Base-by-base conservation (phyloP, 495 filamentous ascomycete genomes). In the Hypoxylon lienhwacheense region DNA sequence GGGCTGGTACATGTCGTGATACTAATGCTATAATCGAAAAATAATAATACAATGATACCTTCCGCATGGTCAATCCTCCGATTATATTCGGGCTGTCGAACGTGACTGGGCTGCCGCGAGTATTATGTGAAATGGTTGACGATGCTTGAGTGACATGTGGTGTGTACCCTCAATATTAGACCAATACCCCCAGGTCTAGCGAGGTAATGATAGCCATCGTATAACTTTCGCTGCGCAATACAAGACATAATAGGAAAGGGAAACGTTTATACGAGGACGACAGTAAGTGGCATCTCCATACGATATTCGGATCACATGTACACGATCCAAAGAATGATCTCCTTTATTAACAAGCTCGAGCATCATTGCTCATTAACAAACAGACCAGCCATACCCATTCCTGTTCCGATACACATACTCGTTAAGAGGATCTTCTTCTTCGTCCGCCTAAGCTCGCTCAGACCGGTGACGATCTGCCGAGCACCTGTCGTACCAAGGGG, bases 371-470 rank as follows among this genome's bases (percentile, higher is more conserved):
- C 88, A 59, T 91, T 91, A 15, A 91, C 86, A 73, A 90, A 88
- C 69, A 92, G 67, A 4, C 85, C 89, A 26, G 89, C 89, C 89
- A 91, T 95, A 24, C 88, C 89, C 78, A 73, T 78, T 29, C 84
- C 89, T 22, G 85, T 89, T 17, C 88, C 86, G 66, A 95, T 90
- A 66, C 88, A 92, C 88, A 92, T 95, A 64, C 85, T 89, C 20
- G 87, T 92, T 57, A 95, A 71, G 52, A 92, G 65, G 24, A 95
- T 73, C 85, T 86, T 91, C 77, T 89, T 89, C 76, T 87, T 88
- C 35, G 82, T 83, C 48, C 84, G 78, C 55, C 88, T 74, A 36
- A 82, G 84, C 76, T 95, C 89, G 64, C 86, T 89, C 62, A 95
- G 70, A n/a, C 88, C 82, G 2, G 89, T 95, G 43, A 86, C 84